These are phyloP conservation scores for Beauveria sp. DNA, from an alignment of 2,329 filamentous ascomycete species.

Conservation along the genomic window DNA sequence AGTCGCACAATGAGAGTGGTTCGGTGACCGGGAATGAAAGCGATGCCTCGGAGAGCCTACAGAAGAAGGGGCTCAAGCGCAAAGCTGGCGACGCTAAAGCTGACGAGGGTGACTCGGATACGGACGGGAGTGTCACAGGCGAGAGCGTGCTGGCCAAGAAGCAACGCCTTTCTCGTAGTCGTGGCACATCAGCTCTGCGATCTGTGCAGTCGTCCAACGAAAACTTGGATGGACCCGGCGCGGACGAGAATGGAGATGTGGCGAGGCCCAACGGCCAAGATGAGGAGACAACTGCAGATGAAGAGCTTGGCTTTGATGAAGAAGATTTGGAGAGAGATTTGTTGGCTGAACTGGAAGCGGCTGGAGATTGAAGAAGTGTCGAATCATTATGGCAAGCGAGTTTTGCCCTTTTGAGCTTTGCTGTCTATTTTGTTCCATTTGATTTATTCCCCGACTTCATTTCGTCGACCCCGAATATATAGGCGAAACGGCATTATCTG, in stretches of 20 bases:
- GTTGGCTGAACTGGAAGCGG: constrained; percentile 49
- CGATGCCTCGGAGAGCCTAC: constrained; percentile 19
- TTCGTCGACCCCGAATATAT: neutral
- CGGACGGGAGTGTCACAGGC: constrained; percentile 19
- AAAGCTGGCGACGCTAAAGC: constrained; percentile 22
- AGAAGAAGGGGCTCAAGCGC: constrained; percentile 25
- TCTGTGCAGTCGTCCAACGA: constrained; percentile 35
- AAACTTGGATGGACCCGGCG: constrained; percentile 10
- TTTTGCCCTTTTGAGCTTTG: neutral
- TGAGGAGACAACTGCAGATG: constrained; percentile 21
- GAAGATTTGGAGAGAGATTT: constrained; percentile 57
- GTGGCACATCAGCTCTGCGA: constrained; percentile 39
- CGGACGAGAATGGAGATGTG: constrained; percentile 14
- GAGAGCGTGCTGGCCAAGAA: constrained; percentile 42
- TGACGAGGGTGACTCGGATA: constrained; percentile 27
- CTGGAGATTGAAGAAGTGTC: constrained; percentile 16
- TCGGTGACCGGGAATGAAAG: constrained; percentile 20
- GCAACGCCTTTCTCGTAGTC: constrained; percentile 37
- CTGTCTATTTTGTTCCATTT: neutral
- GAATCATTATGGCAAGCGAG: neutral
- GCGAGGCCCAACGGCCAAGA: neutral
- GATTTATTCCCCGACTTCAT: neutral
- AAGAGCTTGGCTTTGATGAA: constrained; percentile 37
- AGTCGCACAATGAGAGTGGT: neutral
- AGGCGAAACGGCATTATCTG: constrained; percentile 8